Evolutionary conservation across 345 rosid species (phyloP).

Genomic region (Clausena lansium): DNA sequence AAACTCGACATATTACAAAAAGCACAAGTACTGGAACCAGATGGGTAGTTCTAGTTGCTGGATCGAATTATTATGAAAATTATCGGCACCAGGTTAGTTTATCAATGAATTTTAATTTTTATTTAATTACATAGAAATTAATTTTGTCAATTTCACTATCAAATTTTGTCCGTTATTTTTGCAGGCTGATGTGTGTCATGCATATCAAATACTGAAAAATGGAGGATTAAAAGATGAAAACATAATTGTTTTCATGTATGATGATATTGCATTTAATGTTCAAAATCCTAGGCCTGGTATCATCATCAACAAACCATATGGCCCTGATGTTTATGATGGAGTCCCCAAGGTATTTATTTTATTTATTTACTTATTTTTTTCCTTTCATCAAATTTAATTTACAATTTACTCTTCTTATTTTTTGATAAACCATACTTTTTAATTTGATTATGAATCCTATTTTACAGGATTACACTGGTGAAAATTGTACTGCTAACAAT

Average conservation of each 20-base stretch:
- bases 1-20: background rate
- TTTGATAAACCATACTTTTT: background rate
- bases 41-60: constrained; percentile 82
- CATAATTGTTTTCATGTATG: constrained; percentile 79
- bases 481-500: constrained; percentile 38
- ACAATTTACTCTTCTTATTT: background rate
- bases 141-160: background rate
- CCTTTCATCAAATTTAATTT: background rate
- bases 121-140: background rate
- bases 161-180: background rate
- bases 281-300: constrained; percentile 64
- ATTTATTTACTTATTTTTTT: background rate
- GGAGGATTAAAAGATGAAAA: constrained; percentile 70
- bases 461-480: constrained; percentile 54
- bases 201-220: constrained; percentile 51
- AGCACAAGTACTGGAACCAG: constrained; percentile 29
- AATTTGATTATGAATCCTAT: too few species aligned
- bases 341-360: constrained; percentile 54
- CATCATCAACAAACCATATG: constrained; percentile 57
- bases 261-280: constrained; percentile 50
- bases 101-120: background rate
- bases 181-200: constrained; percentile 78
- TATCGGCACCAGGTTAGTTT: constrained; percentile 71
- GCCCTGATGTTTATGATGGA: constrained; percentile 54
- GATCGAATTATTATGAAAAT: constrained; percentile 45